phyloP scores from a whole-genome alignment of 164 flowering plant species.

The Taxillus chinensis region DNA sequence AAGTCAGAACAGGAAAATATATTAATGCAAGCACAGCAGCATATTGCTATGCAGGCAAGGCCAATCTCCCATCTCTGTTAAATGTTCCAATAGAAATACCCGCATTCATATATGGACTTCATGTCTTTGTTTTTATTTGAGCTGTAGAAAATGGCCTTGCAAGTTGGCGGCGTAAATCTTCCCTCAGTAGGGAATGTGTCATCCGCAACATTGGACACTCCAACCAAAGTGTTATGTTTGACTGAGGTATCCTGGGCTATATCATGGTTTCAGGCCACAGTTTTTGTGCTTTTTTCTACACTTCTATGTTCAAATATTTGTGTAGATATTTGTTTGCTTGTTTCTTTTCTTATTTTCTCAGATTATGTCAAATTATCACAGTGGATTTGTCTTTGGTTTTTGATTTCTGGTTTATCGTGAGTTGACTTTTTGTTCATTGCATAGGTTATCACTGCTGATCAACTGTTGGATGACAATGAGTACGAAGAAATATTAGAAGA shows the following conservation, averaged over 20 bases:
- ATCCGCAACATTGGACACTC: constrained; percentile 18
- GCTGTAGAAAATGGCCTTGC: constrained; percentile 53
- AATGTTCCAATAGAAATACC: not conserved
- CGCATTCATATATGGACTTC: not conserved
- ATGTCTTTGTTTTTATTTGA: constrained; percentile 4
- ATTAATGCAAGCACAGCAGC: constrained; percentile 73
- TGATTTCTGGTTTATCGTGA: not conserved
- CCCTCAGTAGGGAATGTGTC: constrained; percentile 28
- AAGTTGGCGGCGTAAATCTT: constrained; percentile 39
- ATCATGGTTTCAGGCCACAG: not conserved
- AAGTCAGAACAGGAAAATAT: constrained; percentile 68
- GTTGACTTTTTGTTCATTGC: not conserved
- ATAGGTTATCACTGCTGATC: constrained; percentile 53
- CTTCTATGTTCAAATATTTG: too few relatives aligned
- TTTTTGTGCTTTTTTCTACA: too few relatives aligned
- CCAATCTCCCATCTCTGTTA: not conserved
- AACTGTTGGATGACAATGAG: constrained; percentile 53
- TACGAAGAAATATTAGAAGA: constrained; percentile 78
- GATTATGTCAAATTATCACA: too few relatives aligned
- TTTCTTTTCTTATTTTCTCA: too few relatives aligned
- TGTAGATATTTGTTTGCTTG: too few relatives aligned
- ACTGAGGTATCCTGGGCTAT: constrained; percentile 40
- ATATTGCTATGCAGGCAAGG: constrained; percentile 69
- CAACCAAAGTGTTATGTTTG: constrained; percentile 66
- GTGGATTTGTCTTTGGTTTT: not conserved